Conservation (phyloP, 148 eudicot genomes). For the Vaccinium myrtillus region DNA sequence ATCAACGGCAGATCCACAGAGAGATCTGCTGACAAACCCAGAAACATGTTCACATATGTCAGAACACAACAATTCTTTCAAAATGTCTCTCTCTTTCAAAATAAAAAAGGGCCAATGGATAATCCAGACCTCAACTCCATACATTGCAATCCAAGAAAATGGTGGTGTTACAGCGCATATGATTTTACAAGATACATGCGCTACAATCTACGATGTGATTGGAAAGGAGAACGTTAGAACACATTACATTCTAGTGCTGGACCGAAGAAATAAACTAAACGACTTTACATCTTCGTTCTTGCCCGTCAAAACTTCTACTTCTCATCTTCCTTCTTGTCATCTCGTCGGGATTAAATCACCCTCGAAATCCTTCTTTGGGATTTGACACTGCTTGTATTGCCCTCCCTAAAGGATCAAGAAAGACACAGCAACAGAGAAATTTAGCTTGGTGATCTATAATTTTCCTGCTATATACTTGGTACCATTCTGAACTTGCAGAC, state of each 20-base stretch:
- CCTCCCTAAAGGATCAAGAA: constrained; percentile 24
- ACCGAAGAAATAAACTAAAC: background rate
- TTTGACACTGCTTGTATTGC: constrained; percentile 16
- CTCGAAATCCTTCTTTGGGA: constrained; percentile 16
- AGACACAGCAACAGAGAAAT: background rate
- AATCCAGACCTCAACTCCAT: background rate
- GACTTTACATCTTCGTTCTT: constrained; percentile 4
- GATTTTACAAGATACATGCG: background rate
- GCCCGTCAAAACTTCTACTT: constrained; percentile 7
- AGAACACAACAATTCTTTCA: background rate
- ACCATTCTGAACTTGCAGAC: background rate
- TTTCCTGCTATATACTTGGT: background rate
- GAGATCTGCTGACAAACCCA: background rate
- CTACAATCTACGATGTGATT: background rate
- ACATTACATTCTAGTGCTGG: no score
- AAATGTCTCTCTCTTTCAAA: no score
- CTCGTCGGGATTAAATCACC: constrained; percentile 2
- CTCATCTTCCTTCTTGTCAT: background rate
- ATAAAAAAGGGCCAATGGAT: no score
- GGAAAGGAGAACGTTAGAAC: background rate
- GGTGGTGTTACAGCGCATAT: background rate
- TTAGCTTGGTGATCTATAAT: background rate
- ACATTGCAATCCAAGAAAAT: background rate
- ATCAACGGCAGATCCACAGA: background rate
- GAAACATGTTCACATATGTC: background rate